Percentiles rank a stretch among this genome's conserved stretches.
phyloP scores from a whole-genome alignment of 1,139 yeast species.

The Yamadazyma taylorii region DNA sequence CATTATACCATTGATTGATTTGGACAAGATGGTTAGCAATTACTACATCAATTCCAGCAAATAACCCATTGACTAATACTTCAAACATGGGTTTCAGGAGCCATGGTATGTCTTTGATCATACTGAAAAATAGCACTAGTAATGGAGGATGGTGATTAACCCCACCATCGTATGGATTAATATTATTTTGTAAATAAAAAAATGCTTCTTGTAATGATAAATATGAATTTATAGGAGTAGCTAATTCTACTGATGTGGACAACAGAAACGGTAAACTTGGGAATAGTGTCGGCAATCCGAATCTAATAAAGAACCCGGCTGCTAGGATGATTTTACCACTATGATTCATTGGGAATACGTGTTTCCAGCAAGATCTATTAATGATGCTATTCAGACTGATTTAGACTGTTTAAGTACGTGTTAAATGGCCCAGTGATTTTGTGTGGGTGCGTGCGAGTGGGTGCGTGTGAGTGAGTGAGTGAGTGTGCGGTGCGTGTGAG shows the following conservation, averaged over 20 bases:
- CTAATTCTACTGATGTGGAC: slow-evolving; percentile 58
- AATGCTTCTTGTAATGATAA: slow-evolving; percentile 76
- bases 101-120: slow-evolving; percentile 19
- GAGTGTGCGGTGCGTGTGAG: too few relatives aligned
- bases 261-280: slow-evolving; percentile 32
- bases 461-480: too few relatives aligned
- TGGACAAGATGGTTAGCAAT: slow-evolving; percentile 43
- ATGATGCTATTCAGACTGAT: too few relatives aligned
- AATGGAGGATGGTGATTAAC: slow-evolving; percentile 85
- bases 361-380: too few relatives aligned
- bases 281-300: slow-evolving; percentile 32
- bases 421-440: too few relatives aligned
- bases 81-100: slow-evolving; percentile 8
- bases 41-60: slow-evolving; percentile 40
- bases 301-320: slow-evolving; percentile 33
- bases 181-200: slow-evolving; percentile 57
- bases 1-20: slow-evolving; percentile 39
- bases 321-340: neutral
- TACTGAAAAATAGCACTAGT: slow-evolving; percentile 46
- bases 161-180: slow-evolving; percentile 80
- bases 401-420: too few relatives aligned
- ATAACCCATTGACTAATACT: slow-evolving; percentile 27
- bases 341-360: too few relatives aligned
- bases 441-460: too few relatives aligned
- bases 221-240: slow-evolving; percentile 77